Percentiles rank a stretch among this genome's conserved stretches.
Evolutionary conservation across 192 early-diverging fungal genomes (phyloP).

Genomic region (Powellomyces hirtus): DNA sequence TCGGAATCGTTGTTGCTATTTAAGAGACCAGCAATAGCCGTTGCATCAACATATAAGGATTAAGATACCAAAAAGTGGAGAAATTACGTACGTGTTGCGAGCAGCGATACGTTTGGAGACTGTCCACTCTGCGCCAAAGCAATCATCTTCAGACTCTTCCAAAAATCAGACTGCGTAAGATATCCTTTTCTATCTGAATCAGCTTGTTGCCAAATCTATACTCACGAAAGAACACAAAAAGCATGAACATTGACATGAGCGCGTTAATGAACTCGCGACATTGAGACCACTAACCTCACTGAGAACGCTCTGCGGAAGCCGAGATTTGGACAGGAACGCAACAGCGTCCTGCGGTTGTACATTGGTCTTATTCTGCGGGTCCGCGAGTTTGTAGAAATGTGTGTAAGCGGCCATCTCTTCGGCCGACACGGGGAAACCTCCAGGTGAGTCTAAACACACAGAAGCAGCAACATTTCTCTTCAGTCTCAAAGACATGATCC

Average conservation of each 20-base stretch:
- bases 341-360: slow-evolving; percentile 36
- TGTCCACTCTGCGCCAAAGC: slow-evolving; percentile 77
- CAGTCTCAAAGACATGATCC: background rate
- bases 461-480: background rate
- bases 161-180: slow-evolving; percentile 70
- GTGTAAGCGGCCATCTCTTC: slow-evolving; percentile 32
- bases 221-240: slow-evolving; percentile 32
- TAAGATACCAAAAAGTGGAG: no score
- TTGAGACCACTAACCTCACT: slow-evolving; percentile 30
- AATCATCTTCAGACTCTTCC: slow-evolving; percentile 83
- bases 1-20: slow-evolving; percentile 11
- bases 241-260: background rate
- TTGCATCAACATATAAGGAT: no score
- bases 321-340: slow-evolving; percentile 43
- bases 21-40: no score
- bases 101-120: slow-evolving; percentile 48
- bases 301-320: slow-evolving; percentile 35
- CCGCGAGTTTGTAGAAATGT: slow-evolving; percentile 32
- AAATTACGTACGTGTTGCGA: slow-evolving; percentile 51
- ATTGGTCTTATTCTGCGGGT: slow-evolving; percentile 13
- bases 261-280: background rate
- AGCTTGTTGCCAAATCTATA: slow-evolving; percentile 79
- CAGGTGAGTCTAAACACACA: background rate
- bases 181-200: slow-evolving; percentile 76
- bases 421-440: slow-evolving; percentile 14